These are phyloP conservation scores for Barbarea vulgaris DNA, from an alignment of 345 rosid species.

Conservation along the genomic window DNA sequence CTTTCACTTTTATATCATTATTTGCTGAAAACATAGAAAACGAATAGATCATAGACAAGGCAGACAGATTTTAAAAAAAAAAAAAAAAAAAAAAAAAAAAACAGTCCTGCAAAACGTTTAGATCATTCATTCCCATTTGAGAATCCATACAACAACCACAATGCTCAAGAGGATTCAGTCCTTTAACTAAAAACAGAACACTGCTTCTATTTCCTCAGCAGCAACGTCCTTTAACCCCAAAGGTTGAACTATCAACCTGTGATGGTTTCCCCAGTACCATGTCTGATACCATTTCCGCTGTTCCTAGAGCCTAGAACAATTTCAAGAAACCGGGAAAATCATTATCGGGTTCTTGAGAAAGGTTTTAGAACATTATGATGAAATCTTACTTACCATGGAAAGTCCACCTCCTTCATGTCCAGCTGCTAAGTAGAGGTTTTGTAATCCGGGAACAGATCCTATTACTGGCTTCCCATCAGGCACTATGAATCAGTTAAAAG, in stretches of 20 bases:
- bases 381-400: slow-evolving; percentile 60
- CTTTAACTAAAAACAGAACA: slow-evolving; percentile 8
- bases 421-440: slow-evolving; percentile 73
- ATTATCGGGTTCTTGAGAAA: slow-evolving; percentile 1
- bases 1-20: no score
- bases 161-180: neutral
- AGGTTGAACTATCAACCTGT: slow-evolving; percentile 51
- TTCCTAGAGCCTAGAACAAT: slow-evolving; percentile 72
- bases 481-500: slow-evolving; percentile 56
- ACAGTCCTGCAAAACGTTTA: no score
- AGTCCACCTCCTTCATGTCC: slow-evolving; percentile 98
- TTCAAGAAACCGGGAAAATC: slow-evolving; percentile 29
- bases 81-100: no score
- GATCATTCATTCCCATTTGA: no score
- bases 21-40: no score
- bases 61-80: no score
- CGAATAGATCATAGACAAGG: no score
- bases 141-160: neutral
- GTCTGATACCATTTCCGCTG: slow-evolving; percentile 84
- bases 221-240: slow-evolving; percentile 51
- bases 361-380: neutral
- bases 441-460: slow-evolving; percentile 68
- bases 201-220: slow-evolving; percentile 22
- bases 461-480: slow-evolving; percentile 91
- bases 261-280: slow-evolving; percentile 67